phyloP scores from a whole-genome alignment of 257 asterid species.

The Solanum rostratum region DNA sequence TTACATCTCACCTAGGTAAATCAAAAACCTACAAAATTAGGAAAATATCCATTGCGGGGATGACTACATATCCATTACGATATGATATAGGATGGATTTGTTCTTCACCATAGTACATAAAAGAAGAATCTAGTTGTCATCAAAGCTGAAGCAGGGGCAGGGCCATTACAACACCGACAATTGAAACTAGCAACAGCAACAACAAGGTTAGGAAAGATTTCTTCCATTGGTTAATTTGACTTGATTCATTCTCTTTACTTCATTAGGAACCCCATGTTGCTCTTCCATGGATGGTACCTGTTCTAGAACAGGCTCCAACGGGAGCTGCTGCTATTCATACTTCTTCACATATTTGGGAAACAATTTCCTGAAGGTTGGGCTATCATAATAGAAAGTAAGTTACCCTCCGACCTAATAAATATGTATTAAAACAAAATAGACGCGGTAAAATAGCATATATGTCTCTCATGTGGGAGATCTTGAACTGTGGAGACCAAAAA shows the following conservation, averaged over 20 bases:
- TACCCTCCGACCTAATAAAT: too few species aligned
- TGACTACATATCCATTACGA: not conserved
- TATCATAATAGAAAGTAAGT: too few species aligned
- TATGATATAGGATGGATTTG: not conserved
- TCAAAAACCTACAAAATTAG: not conserved
- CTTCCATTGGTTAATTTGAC: conserved; percentile 30
- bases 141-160: conserved; percentile 81
- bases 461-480: too few species aligned
- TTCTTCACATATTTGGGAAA: too few species aligned
- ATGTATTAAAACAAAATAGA: too few species aligned
- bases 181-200: conserved; percentile 41
- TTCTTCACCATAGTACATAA: not conserved
- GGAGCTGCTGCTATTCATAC: too few species aligned
- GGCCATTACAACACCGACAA: conserved; percentile 82
- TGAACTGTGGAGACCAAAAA: too few species aligned
- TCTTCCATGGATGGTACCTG: conserved; percentile 25
- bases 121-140: not conserved
- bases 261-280: conserved; percentile 20
- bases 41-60: not conserved
- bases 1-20: not conserved
- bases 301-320: too few species aligned
- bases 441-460: too few species aligned
- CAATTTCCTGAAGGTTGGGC: too few species aligned
- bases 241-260: conserved; percentile 20
- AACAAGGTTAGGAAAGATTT: conserved; percentile 62